Evolutionary conservation across 2,329 filamentous ascomycete species (phyloP).

Genomic region (Sporothrix dimorphospora): DNA sequence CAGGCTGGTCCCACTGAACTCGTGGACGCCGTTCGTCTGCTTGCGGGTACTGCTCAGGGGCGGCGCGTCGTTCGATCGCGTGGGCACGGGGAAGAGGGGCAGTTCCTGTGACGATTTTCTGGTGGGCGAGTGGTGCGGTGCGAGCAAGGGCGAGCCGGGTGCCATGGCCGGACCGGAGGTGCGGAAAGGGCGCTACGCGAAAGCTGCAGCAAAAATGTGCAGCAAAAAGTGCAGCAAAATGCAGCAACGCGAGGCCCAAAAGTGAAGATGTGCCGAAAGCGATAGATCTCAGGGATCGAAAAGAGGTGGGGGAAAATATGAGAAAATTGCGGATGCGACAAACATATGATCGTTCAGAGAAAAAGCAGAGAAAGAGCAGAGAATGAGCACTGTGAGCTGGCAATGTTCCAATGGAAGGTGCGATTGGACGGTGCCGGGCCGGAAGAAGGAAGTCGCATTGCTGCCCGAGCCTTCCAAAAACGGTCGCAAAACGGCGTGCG

Average conservation of each 20-base stretch:
- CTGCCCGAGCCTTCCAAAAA: slow-evolving; percentile 22
- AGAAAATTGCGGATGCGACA: neutral
- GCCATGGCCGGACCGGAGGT: too few species aligned
- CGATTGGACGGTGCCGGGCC: neutral
- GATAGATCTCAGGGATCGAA: neutral
- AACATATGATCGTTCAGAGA: neutral
- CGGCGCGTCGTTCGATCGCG: neutral
- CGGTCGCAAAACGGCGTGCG: neutral
- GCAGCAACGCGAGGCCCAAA: neutral
- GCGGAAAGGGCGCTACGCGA: neutral
- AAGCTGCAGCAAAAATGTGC: neutral
- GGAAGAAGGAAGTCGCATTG: slow-evolving; percentile 17
- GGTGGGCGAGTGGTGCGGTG: slow-evolving; percentile 27
- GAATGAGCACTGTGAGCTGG: neutral
- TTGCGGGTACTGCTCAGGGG: neutral
- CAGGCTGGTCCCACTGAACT: neutral
- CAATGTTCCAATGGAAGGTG: slow-evolving; percentile 10
- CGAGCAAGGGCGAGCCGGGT: slow-evolving; percentile 22
- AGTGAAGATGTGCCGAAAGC: neutral
- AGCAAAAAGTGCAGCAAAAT: neutral
- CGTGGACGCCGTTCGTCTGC: neutral
- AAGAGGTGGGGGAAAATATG: neutral
- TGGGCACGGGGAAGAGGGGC: slow-evolving; percentile 20
- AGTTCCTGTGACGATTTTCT: slow-evolving; percentile 31
- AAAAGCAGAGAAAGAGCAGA: neutral